Evolutionary conservation across 345 rosid species (phyloP).

Genomic region (Eucalyptus globulus): DNA sequence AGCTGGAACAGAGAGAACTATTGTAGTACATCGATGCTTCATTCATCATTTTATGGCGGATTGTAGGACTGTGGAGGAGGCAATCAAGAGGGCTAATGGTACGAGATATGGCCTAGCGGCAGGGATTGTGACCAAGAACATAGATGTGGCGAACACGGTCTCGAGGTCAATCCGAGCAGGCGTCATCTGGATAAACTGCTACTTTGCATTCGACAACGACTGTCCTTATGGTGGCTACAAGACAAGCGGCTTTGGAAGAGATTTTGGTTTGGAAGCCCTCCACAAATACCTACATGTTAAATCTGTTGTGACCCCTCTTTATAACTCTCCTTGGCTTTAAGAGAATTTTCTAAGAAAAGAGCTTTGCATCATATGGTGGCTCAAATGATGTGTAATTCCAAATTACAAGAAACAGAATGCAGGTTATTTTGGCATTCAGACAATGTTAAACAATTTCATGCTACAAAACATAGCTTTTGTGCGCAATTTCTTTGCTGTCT

Average conservation of each 20-base stretch:
- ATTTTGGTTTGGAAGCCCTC: conserved; percentile 49
- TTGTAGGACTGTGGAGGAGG: conserved; percentile 66
- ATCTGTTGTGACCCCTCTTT: conserved; percentile 58
- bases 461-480: neutral
- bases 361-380: neutral
- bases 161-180: conserved; percentile 69
- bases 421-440: neutral
- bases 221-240: conserved; percentile 69
- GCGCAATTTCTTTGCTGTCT: neutral
- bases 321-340: conserved; percentile 40
- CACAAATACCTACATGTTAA: conserved; percentile 50
- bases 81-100: conserved; percentile 45
- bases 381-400: neutral
- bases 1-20: no score
- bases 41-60: neutral
- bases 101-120: conserved; percentile 73
- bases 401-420: neutral
- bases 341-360: neutral
- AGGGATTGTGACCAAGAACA: conserved; percentile 50
- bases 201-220: conserved; percentile 43
- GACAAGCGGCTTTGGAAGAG: conserved; percentile 63
- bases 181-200: conserved; percentile 62
- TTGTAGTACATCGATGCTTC: neutral
- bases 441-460: neutral
- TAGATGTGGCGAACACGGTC: conserved; percentile 55